Percentiles rank a stretch among this genome's conserved stretches.
These are phyloP conservation scores for Daedalea quercina DNA, from an alignment of 768 basidiomycete genomes.

Conservation along the genomic window DNA sequence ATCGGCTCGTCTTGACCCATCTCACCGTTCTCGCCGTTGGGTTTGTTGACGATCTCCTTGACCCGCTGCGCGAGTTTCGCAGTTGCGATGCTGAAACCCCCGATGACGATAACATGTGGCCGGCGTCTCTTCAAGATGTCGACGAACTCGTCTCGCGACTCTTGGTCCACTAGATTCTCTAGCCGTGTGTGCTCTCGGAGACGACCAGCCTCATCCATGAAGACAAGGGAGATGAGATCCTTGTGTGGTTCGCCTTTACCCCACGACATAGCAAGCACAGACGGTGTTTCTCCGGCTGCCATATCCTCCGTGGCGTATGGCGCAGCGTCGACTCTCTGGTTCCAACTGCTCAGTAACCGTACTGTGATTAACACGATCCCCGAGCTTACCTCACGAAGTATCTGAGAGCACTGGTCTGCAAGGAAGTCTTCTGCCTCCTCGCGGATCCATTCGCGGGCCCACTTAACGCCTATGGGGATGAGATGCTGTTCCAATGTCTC, in stretches of 20 bases:
- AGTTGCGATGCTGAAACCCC: constrained; percentile 83
- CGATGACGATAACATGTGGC: constrained; percentile 85
- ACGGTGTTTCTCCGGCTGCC: constrained; percentile 62
- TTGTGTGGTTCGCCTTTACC: constrained; percentile 92
- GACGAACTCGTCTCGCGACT: constrained; percentile 65
- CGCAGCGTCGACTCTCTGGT: constrained; percentile 76
- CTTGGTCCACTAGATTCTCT: constrained; percentile 75
- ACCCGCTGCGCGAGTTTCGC: constrained; percentile 59
- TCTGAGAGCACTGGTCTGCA: constrained; percentile 57
- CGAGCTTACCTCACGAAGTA: constrained; percentile 61
- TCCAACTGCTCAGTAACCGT: constrained; percentile 4
- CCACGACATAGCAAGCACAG: constrained; percentile 89
- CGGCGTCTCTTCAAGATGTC: constrained; percentile 77
- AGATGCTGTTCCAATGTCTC: constrained; percentile 76
- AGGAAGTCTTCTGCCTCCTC: constrained; percentile 88
- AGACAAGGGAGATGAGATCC: constrained; percentile 81
- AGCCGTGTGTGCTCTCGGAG: constrained; percentile 86
- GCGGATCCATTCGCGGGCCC: constrained; percentile 82
- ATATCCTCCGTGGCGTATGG: constrained; percentile 61
- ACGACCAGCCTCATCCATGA: constrained; percentile 82
- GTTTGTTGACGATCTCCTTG: constrained; percentile 43
- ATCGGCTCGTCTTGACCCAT: constrained; percentile 14
- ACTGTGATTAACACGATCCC: background rate
- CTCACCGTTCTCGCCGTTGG: constrained; percentile 21
- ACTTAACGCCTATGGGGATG: constrained; percentile 80